Conservation (phyloP, 805 yeast genomes). For the Henningerozyma blattae region DNA sequence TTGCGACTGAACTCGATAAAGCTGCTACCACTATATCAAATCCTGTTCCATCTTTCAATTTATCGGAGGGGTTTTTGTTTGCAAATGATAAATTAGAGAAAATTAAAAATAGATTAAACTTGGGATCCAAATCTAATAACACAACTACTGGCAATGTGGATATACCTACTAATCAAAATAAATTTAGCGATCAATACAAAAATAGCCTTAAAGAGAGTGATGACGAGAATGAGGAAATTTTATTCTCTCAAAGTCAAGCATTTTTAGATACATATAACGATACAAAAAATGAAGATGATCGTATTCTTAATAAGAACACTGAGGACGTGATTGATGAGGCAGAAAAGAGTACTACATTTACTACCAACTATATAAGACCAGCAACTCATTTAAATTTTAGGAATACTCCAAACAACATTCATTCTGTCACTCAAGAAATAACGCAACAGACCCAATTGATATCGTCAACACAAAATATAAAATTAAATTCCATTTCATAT, state of each 20-base stretch:
- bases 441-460: too few species aligned
- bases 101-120: slow-evolving; percentile 16
- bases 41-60: not conserved
- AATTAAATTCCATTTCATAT: too few species aligned
- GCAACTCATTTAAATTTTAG: not conserved
- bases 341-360: too few species aligned
- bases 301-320: too few species aligned
- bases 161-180: too few species aligned
- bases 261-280: slow-evolving; percentile 16
- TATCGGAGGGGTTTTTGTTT: slow-evolving; percentile 11
- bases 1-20: slow-evolving; percentile 4
- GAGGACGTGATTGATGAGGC: too few species aligned
- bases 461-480: too few species aligned
- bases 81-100: slow-evolving; percentile 9
- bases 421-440: too few species aligned
- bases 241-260: slow-evolving; percentile 4
- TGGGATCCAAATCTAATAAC: too few species aligned
- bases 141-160: too few species aligned
- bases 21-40: not conserved
- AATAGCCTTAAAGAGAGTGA: not conserved
- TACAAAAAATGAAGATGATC: slow-evolving; percentile 6
- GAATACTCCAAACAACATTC: not conserved
- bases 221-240: not conserved
- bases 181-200: too few species aligned
- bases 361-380: not conserved